Percentiles rank a stretch among this genome's conserved stretches.
Evolutionary conservation across 1,139 yeast species (phyloP).

Genomic region (Meyerozyma guilliermondii): DNA sequence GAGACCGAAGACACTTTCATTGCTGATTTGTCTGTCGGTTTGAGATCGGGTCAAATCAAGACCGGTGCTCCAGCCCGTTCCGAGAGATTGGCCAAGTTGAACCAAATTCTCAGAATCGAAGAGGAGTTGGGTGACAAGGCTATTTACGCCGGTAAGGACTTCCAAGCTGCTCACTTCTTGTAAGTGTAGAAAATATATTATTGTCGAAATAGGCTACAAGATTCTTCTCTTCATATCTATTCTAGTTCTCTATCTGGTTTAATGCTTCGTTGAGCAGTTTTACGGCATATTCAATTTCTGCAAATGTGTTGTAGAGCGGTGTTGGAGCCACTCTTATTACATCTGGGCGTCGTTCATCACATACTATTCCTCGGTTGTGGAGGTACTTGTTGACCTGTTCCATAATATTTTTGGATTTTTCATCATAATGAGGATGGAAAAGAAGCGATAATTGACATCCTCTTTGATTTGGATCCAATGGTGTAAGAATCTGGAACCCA

Average conservation of each 20-base stretch:
- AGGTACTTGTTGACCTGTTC: slow-evolving; percentile 49
- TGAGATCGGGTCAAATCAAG: slow-evolving; percentile 96
- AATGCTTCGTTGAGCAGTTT: slow-evolving; percentile 39
- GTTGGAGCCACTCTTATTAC: slow-evolving; percentile 83
- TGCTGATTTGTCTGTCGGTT: slow-evolving; percentile 95
- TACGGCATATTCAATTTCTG: slow-evolving; percentile 51
- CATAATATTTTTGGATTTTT: slow-evolving; percentile 49
- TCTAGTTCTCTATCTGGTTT: neutral
- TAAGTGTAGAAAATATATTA: slow-evolving; percentile 6
- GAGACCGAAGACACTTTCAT: slow-evolving; percentile 98
- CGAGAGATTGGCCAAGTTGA: slow-evolving; percentile 96
- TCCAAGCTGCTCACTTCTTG: slow-evolving; percentile 46
- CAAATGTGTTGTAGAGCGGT: slow-evolving; percentile 75
- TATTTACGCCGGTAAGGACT: slow-evolving; percentile 84
- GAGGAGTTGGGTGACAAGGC: slow-evolving; percentile 96
- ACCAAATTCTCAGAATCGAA: slow-evolving; percentile 96
- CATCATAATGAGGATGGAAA: slow-evolving; percentile 50
- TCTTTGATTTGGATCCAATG: slow-evolving; percentile 48
- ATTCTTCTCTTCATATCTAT: too few relatives aligned
- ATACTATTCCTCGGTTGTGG: slow-evolving; percentile 58
- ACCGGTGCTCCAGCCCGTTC: slow-evolving; percentile 99
- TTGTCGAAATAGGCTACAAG: too few relatives aligned
- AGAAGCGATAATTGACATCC: slow-evolving; percentile 80
- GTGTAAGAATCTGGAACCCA: slow-evolving; percentile 72
- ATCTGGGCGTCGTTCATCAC: slow-evolving; percentile 86